Evolutionary conservation across 352 stramenopile genomes (phyloP), one percentile per base, ranked within the genome.

Genomic region (Phytophthora foliorum): DNA sequence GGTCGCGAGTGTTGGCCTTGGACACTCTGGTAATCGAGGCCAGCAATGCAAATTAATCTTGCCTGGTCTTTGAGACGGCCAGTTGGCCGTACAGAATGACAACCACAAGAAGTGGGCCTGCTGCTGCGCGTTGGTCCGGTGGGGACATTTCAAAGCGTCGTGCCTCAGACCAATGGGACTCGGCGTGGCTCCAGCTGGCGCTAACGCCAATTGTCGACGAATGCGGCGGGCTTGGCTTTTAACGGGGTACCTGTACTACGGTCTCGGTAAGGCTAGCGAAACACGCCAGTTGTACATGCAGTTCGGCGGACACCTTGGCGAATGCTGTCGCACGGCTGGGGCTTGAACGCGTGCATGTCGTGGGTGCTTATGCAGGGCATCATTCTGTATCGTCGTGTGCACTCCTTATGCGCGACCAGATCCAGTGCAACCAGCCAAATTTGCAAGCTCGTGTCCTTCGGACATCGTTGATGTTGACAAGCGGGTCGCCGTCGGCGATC

Each of bases 131-230:
- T 63, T 52, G 42, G 52, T 45, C 60, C 31, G 13, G 17, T 49
- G 21, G 4, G 24, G 44, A 46, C 22, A 14, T 21, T 62, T 50
- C 17, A 19, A 27, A 63, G 38, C 50, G 41, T 24, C 62, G 62
- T 69, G 62, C 62, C 62, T 64, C 62, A 21, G 36, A 19, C 62
- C 62, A 69, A 69, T 69, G 34, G 22, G 34, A 48, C 44, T 53
- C 11, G 2, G 36, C 16, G 22, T 16, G 13, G 2, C 31, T 31
- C 25, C 60, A 68, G 50, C 46, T 68, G 60, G 22, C 21, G 52
- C 41, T 63, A 51, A 57, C 61, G 61, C 52, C 50, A 63, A 45
- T 52, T 64, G 62, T 69, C 62, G 62, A 64, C 62, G 62, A 69
- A 64, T 53, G 62, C 24, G 17, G 42, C 19, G 58, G 58, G 52